A percentile compares a stretch with the other conserved stretches of the same genome.
phyloP scores from a whole-genome alignment of 2,329 filamentous ascomycete genomes.

The Ophiocordyceps camponoti-floridani region DNA sequence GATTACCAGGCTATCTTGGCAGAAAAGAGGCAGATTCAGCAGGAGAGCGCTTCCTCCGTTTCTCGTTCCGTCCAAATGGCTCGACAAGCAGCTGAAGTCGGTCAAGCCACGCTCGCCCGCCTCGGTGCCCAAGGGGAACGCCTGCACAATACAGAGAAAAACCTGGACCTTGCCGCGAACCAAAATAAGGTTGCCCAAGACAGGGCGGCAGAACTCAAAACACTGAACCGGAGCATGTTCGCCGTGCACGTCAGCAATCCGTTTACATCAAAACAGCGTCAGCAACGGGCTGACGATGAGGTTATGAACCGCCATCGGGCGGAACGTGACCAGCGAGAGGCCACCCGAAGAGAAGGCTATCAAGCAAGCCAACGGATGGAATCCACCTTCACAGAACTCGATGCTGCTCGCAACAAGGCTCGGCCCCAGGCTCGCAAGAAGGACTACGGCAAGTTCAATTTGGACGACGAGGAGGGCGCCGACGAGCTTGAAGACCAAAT shows the following conservation, averaged over 20 bases:
- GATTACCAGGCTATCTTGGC: slow-evolving; percentile 45
- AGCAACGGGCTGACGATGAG: slow-evolving; percentile 45
- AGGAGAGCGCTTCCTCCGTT: slow-evolving; percentile 40
- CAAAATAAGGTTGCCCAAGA: slow-evolving; percentile 63
- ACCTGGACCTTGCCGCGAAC: slow-evolving; percentile 62
- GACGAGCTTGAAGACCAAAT: slow-evolving; percentile 32
- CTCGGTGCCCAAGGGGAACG: slow-evolving; percentile 66
- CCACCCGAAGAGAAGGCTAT: slow-evolving; percentile 35
- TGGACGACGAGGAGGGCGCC: slow-evolving; percentile 49
- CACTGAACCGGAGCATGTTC: slow-evolving; percentile 80
- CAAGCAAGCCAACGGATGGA: slow-evolving; percentile 35
- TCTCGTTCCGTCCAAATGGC: slow-evolving; percentile 22
- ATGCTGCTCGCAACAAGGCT: slow-evolving; percentile 8
- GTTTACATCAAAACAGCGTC: slow-evolving; percentile 53
- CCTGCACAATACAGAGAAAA: slow-evolving; percentile 66
- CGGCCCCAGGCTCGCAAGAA: slow-evolving; percentile 18
- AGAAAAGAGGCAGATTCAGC: slow-evolving; percentile 49
- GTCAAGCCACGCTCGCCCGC: slow-evolving; percentile 51
- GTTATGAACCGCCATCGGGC: slow-evolving; percentile 50
- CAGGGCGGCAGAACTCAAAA: slow-evolving; percentile 68
- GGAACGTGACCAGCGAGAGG: slow-evolving; percentile 47
- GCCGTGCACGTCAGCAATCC: slow-evolving; percentile 62
- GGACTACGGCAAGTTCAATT: slow-evolving; percentile 47
- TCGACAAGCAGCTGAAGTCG: slow-evolving; percentile 32
- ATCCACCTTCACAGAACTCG: slow-evolving; percentile 24